Percentiles rank a stretch among this genome's conserved stretches.
phyloP scores from a whole-genome alignment of 495 filamentous ascomycete genomes.

The Hyaloscypha finlandica region DNA sequence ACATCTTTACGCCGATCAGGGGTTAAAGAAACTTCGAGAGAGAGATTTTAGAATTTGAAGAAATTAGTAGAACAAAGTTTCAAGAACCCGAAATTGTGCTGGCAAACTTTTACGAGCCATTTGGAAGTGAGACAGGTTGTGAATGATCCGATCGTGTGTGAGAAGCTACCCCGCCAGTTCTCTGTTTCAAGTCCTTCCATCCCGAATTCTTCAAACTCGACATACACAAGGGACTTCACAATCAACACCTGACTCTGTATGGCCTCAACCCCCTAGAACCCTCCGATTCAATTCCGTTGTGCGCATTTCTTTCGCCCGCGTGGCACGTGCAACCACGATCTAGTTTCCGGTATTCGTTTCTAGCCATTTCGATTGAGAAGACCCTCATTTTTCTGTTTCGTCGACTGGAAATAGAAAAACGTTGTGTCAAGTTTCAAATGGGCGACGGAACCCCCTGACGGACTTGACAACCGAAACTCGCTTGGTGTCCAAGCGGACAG shows the following conservation, averaged over 20 bases:
- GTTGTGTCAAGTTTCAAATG: conserved; percentile 11
- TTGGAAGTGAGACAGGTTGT: background rate
- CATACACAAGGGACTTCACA: background rate
- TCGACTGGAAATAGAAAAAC: background rate
- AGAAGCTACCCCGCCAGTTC: background rate
- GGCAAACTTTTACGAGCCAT: background rate
- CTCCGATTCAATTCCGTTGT: background rate
- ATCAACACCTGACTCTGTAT: background rate
- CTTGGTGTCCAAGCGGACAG: conserved; percentile 6
- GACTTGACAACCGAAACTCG: conserved; percentile 1
- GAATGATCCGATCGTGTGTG: background rate
- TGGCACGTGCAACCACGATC: conserved; percentile 3
- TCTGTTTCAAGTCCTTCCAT: background rate
- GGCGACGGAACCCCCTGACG: background rate
- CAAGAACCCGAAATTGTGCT: background rate
- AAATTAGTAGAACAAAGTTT: background rate
- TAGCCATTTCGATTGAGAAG: background rate
- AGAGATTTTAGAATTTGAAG: too few species aligned
- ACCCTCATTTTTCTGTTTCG: background rate
- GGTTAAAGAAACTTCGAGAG: background rate
- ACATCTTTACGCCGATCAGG: background rate
- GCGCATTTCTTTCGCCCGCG: background rate
- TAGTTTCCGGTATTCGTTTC: background rate
- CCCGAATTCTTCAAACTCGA: background rate
- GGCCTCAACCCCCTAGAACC: background rate